A percentile compares a stretch with the other conserved stretches of the same genome.
Evolutionary conservation across 768 basidiomycete genomes (phyloP).

Genomic region (Wakefieldia striispora): DNA sequence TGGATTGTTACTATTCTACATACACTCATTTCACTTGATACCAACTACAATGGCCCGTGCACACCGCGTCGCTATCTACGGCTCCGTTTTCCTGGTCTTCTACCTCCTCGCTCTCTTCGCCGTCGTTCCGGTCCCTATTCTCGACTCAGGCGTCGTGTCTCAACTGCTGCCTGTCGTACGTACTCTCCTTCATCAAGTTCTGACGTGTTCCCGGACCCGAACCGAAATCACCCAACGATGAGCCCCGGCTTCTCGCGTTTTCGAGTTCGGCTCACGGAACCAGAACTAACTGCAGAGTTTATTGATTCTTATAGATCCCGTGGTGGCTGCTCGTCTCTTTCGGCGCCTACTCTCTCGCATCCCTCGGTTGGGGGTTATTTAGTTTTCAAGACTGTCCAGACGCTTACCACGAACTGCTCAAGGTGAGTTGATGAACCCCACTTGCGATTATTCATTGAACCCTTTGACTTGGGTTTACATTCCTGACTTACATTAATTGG

Average conservation of each 20-base stretch:
- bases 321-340: conserved; percentile 83
- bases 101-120: conserved; percentile 35
- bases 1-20: background rate
- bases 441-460: background rate
- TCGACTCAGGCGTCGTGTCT: background rate
- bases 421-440: conserved; percentile 32
- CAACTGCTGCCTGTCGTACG: conserved; percentile 8
- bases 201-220: too few relatives aligned
- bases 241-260: too few relatives aligned
- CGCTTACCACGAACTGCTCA: conserved; percentile 67
- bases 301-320: conserved; percentile 65
- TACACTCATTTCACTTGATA: background rate
- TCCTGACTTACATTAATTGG: background rate
- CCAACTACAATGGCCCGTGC: background rate
- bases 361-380: conserved; percentile 71
- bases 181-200: too few relatives aligned
- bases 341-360: conserved; percentile 76
- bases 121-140: background rate
- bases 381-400: conserved; percentile 78
- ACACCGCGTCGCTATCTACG: conserved; percentile 44
- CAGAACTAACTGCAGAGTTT: background rate
- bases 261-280: background rate
- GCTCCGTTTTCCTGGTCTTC: conserved; percentile 40
- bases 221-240: too few relatives aligned
- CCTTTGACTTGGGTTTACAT: background rate